Base-by-base conservation (phyloP, 1,139 yeast species). In the Taphrina communis region DNA sequence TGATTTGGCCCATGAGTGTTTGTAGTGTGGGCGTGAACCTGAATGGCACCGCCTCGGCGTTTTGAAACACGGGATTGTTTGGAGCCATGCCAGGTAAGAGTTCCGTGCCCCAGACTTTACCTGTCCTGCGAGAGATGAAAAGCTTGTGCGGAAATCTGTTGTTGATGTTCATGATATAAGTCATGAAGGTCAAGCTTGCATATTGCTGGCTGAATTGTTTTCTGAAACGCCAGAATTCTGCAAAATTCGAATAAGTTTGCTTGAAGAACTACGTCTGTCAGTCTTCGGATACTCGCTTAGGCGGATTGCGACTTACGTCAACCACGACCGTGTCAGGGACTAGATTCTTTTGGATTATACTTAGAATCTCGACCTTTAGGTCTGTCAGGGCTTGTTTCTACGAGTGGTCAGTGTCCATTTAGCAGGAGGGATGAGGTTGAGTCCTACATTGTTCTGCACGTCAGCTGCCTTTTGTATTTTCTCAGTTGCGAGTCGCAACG, bases 201-300 rank as follows among this genome's bases (percentile, higher is more conserved):
- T 94, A 95, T 78, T 93, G 97, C 21, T 97, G 89, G 11, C 97
- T 86, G 75, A 95, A 95, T 76, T 92, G 97, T 75, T 93, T 93
- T 72, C 98, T 85, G 88, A 95, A 95, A 69, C 93, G 80, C 99
- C 99, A 95, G 82, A 93, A 94, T 76, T 94, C 97, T 77, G 90
- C 97, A 78, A 89, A 95, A 70, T 87, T 84, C 11, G 88, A 84
- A 78, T 87, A 95, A 65, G 88, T 81, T 2, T 83, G 83, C 70
- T 88, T 79, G 73, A 85, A 86, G 74, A 84, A 84, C 48, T 44
- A 44, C 73, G 74, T 6, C 17, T 25, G 21, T 50, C 35, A 31
- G 35, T 50, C n/a, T 65, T 55, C 35, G 55, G 19, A 50, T 21
- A n/a, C 4, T 25, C 38, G 21, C 51, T 46, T 42, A 41, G 46